Base-by-base conservation (phyloP, 2,329 filamentous ascomycete species). In the Macrophomina tecta region DNA sequence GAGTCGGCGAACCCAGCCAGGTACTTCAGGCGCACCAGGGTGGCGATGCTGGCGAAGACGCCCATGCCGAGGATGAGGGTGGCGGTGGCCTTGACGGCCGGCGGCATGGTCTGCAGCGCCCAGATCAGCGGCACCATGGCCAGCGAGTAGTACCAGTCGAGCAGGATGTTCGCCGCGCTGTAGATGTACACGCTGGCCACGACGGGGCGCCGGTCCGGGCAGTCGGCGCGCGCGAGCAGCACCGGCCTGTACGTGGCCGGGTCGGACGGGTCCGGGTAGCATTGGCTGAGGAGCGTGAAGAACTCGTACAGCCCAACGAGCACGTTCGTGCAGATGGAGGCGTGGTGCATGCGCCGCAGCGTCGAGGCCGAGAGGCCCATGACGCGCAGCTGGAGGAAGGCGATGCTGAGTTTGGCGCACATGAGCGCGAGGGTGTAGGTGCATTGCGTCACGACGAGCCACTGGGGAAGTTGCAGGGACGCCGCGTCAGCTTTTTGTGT, bases 121-220 rank as follows among this genome's bases (percentile, higher is more conserved):
- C 40, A 49, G 42, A 65, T 65, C 14, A 65, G 49, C 5, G 62
- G 62, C 23, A 65, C 62, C 62, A 65, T 65, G 28, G 62, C 62
- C 14, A 65, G 51, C 28, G 51, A 18, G 42, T 65, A 65, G 62
- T 65, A 65, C 62, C 62, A 65, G 52, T 65, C 62, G n/a, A 65
- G 49, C 30, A 46, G n/a, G 38, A 65, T 55, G 52, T 65, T 55
- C 51, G n/a, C 28, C 28, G 30, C 51, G 1, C 38, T 48, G 38
- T 65, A 65, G 16, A 65, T 8, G 42, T 65, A 65, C 28, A 56
- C 42, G 40, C 40, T 36, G 51, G 56, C 30, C 18, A 55, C 12
- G 40, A 65, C 30, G 38, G 56, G 56, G 14, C 6, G 0, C 23
- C 56, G 38, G 36, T 30, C 38, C 4, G 38, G 9, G 53, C 53